These are phyloP conservation scores for Torulaspora globosa DNA, from an alignment of 1,139 yeast genomes.

Conservation along the genomic window DNA sequence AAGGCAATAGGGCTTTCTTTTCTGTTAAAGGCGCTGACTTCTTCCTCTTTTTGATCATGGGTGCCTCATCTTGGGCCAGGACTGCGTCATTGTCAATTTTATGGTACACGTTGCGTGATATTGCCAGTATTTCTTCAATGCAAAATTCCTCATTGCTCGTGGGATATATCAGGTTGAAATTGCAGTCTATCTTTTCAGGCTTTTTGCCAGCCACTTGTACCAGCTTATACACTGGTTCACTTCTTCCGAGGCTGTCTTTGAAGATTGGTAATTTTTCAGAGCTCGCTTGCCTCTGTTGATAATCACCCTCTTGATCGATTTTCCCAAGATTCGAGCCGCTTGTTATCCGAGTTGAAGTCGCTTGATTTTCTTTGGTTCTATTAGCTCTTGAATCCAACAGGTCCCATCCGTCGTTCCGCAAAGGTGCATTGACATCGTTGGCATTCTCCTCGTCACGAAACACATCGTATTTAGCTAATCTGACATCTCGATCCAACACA, in stretches of 20 bases:
- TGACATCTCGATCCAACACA: constrained; percentile 24
- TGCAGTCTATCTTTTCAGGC: constrained; percentile 60
- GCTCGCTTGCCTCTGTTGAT: not conserved
- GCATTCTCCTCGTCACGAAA: constrained; percentile 22
- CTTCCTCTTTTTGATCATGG: constrained; percentile 11
- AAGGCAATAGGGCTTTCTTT: constrained; percentile 7
- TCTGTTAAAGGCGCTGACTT: constrained; percentile 8
- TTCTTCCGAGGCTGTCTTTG: constrained; percentile 39
- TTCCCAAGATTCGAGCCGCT: constrained; percentile 19
- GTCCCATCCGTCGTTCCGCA: constrained; percentile 43
- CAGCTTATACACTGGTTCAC: constrained; percentile 43
- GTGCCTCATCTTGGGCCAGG: not conserved
- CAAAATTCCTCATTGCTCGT: constrained; percentile 50
- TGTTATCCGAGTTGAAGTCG: constrained; percentile 58
- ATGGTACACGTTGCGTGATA: constrained; percentile 39
- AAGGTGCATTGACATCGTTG: constrained; percentile 4
- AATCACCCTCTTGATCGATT: constrained; percentile 16
- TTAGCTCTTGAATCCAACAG: constrained; percentile 49
- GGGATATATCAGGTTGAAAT: constrained; percentile 54
- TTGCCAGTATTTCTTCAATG: constrained; percentile 59
- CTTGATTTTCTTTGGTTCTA: constrained; percentile 61
- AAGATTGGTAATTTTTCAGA: constrained; percentile 42
- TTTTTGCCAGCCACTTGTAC: constrained; percentile 57
- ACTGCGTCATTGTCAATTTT: constrained; percentile 1
- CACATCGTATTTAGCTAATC: constrained; percentile 32